A percentile compares a stretch with the other conserved stretches of the same genome.
These are phyloP conservation scores for Thinopyrum obtusiflorum DNA, from an alignment of 202 grass and related monocot species.

Conservation along the genomic window DNA sequence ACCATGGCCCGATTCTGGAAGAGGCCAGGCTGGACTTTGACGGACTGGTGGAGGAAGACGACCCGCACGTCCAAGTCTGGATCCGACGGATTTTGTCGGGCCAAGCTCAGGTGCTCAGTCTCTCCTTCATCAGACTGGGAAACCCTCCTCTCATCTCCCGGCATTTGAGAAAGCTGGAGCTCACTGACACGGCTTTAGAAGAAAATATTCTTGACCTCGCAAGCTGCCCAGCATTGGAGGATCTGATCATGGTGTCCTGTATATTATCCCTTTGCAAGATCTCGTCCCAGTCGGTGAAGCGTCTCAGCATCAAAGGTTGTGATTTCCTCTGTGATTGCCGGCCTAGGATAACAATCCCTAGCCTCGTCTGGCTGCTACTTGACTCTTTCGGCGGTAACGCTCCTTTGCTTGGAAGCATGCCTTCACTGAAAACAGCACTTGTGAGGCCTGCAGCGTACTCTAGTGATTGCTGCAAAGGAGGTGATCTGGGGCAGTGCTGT, in stretches of 20 bases:
- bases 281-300: not conserved
- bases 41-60: not conserved
- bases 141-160: not conserved
- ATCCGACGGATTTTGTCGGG: not conserved
- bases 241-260: not conserved
- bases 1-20: not conserved
- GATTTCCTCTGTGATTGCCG: not conserved
- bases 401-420: constrained; percentile 8
- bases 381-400: not conserved
- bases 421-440: not conserved
- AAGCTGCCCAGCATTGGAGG: not conserved
- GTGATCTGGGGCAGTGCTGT: not conserved
- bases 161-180: not conserved
- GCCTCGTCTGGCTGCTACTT: not conserved
- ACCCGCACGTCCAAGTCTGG: not conserved
- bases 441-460: not conserved
- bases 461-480: not conserved
- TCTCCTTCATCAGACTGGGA: not conserved
- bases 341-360: not conserved
- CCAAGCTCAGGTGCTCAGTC: not conserved
- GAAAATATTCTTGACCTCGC: not conserved
- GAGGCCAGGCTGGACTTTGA: not conserved
- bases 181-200: not conserved
- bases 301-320: not conserved
- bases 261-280: not conserved